Conservation (phyloP, 2,329 filamentous ascomycete genomes). For the Aureobasidium pullulans region DNA sequence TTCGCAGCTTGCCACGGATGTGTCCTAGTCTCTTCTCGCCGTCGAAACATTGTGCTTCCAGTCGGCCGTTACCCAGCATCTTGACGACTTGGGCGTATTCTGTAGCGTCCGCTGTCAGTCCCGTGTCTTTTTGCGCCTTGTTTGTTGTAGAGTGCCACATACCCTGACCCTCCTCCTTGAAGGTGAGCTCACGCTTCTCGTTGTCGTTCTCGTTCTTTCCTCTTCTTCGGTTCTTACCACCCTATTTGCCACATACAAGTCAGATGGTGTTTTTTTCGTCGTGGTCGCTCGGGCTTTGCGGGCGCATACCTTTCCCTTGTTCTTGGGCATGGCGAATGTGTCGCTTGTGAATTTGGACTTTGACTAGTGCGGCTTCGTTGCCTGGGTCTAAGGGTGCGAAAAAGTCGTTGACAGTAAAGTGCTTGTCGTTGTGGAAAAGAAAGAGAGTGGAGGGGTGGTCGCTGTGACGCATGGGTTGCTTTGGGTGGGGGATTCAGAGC, state of each 20-base stretch:
- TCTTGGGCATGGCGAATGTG: slow-evolving; percentile 77
- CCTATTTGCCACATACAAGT: slow-evolving; percentile 48
- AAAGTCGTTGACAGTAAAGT: slow-evolving; percentile 6
- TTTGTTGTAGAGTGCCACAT: slow-evolving; percentile 20
- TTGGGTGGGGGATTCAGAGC: slow-evolving; percentile 9
- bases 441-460: slow-evolving; percentile 8
- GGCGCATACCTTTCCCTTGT: slow-evolving; percentile 84
- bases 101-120: slow-evolving; percentile 23
- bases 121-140: background rate
- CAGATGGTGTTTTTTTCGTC: slow-evolving; percentile 20
- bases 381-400: slow-evolving; percentile 4
- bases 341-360: slow-evolving; percentile 17
- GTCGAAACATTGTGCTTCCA: slow-evolving; percentile 93
- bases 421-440: slow-evolving; percentile 4
- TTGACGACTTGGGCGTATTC: slow-evolving; percentile 84
- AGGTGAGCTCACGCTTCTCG: slow-evolving; percentile 95
- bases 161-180: slow-evolving; percentile 97
- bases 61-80: slow-evolving; percentile 92
- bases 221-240: slow-evolving; percentile 96
- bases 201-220: slow-evolving; percentile 86
- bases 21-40: slow-evolving; percentile 78
- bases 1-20: slow-evolving; percentile 92
- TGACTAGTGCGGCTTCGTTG: slow-evolving; percentile 20
- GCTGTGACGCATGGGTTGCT: slow-evolving; percentile 1
- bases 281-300: slow-evolving; percentile 6